A percentile compares a stretch with the other conserved stretches of the same genome.
Evolutionary conservation across 2,329 filamentous ascomycete genomes (phyloP).

Genomic region (Chrysosphaeria jannelii): DNA sequence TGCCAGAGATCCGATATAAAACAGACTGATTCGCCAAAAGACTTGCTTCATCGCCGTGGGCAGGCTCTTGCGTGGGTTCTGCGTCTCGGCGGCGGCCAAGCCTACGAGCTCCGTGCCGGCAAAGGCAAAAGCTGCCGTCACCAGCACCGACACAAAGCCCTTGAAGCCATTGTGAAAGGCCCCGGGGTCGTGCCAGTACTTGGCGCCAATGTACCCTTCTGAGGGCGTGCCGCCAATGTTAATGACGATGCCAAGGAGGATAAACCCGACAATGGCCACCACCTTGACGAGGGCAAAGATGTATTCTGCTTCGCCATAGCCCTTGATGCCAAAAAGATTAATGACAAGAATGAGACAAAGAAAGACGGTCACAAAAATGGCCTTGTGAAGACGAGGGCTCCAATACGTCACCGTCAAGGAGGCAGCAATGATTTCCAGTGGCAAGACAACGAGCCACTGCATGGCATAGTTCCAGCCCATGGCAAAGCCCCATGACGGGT

Average conservation of each 20-base stretch:
- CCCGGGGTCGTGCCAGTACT: slow-evolving; percentile 52
- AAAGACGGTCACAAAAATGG: slow-evolving; percentile 63
- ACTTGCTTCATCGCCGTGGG: slow-evolving; percentile 78
- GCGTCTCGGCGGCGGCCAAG: slow-evolving; percentile 47
- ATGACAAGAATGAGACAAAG: slow-evolving; percentile 45
- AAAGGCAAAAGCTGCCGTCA: slow-evolving; percentile 49
- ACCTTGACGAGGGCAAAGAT: slow-evolving; percentile 69
- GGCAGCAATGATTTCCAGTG: slow-evolving; percentile 64
- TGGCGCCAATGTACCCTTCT: slow-evolving; percentile 50
- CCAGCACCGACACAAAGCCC: slow-evolving; percentile 49
- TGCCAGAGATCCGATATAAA: slow-evolving; percentile 61
- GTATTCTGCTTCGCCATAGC: slow-evolving; percentile 76
- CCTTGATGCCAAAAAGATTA: slow-evolving; percentile 68
- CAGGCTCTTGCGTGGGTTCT: slow-evolving; percentile 52
- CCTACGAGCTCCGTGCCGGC: slow-evolving; percentile 49
- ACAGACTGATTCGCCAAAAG: slow-evolving; percentile 77
- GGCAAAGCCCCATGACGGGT: slow-evolving; percentile 81
- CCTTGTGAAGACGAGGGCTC: slow-evolving; percentile 30
- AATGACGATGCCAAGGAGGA: slow-evolving; percentile 62
- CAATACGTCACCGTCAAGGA: slow-evolving; percentile 65
- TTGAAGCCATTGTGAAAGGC: slow-evolving; percentile 64
- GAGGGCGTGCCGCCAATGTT: slow-evolving; percentile 52
- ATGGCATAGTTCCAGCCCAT: slow-evolving; percentile 91
- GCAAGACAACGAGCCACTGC: slow-evolving; percentile 63
- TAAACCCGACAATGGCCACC: slow-evolving; percentile 60